These are phyloP conservation scores for Suillus weaverae DNA, from an alignment of 768 basidiomycete genomes.

Conservation along the genomic window DNA sequence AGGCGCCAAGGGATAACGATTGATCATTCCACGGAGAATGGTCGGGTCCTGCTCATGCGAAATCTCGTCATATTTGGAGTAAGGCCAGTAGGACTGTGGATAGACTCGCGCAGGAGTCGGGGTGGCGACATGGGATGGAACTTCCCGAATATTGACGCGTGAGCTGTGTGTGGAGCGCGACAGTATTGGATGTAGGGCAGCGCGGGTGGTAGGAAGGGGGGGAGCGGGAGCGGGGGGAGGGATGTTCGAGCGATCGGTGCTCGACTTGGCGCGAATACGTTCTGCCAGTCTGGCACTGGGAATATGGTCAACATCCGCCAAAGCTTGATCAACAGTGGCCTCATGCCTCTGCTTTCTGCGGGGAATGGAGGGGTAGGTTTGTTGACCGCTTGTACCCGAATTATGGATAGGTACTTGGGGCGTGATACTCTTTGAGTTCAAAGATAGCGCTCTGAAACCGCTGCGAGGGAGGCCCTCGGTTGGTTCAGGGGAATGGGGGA, in stretches of 20 bases:
- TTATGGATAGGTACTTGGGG: background rate
- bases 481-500: constrained; percentile 10
- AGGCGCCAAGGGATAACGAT: constrained; percentile 1
- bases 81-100: background rate
- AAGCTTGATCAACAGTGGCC: background rate
- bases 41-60: background rate
- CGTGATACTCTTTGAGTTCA: constrained; percentile 1
- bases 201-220: background rate
- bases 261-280: constrained; percentile 6
- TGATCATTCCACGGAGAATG: background rate
- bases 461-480: constrained; percentile 10
- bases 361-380: constrained; percentile 6
- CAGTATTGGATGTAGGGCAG: background rate
- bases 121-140: background rate
- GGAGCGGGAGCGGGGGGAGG: background rate
- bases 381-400: background rate
- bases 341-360: constrained; percentile 5
- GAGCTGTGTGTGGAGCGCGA: constrained; percentile 4
- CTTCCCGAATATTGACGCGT: background rate
- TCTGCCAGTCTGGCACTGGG: constrained; percentile 8
- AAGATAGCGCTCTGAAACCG: constrained; percentile 5
- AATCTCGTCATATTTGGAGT: background rate
- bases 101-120: background rate
- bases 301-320: background rate
- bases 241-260: background rate